Conservation (phyloP, 176 grass and related monocot genomes). For the Zea luxurians region DNA sequence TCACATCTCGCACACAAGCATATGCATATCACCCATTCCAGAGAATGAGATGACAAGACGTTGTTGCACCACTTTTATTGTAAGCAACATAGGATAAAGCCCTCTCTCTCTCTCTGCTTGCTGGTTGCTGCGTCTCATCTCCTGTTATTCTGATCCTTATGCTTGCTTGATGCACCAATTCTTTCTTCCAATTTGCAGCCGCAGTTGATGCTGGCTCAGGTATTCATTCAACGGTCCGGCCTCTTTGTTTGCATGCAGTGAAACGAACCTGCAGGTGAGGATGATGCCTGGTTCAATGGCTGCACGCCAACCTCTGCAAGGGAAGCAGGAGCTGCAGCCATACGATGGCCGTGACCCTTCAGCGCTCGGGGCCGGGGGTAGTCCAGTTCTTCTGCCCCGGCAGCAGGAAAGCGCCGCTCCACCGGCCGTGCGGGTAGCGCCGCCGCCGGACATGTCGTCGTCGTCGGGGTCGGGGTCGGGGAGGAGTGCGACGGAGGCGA, state of each 20-base stretch:
- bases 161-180: constrained; percentile 9
- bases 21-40: constrained; percentile 34
- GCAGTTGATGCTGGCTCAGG: neutral
- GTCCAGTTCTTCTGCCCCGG: too few species aligned
- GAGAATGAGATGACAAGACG: constrained; percentile 37
- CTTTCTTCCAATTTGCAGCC: neutral
- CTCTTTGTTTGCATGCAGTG: neutral
- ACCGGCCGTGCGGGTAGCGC: neutral
- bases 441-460: constrained; percentile 37
- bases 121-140: neutral
- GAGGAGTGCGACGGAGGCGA: constrained; percentile 43
- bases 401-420: constrained; percentile 18
- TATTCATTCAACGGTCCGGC: neutral
- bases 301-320: too few species aligned
- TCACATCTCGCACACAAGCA: constrained; percentile 36
- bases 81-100: neutral
- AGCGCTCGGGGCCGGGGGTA: too few species aligned
- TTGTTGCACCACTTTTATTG: constrained; percentile 42
- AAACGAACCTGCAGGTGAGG: neutral
- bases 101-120: constrained; percentile 1
- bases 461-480: constrained; percentile 41
- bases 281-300: too few species aligned
- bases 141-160: constrained; percentile 8
- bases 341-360: too few species aligned
- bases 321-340: too few species aligned